Evolutionary conservation across 1,284 basidiomycete genomes (phyloP).

Genomic region (Ceraceosorus guamensis): DNA sequence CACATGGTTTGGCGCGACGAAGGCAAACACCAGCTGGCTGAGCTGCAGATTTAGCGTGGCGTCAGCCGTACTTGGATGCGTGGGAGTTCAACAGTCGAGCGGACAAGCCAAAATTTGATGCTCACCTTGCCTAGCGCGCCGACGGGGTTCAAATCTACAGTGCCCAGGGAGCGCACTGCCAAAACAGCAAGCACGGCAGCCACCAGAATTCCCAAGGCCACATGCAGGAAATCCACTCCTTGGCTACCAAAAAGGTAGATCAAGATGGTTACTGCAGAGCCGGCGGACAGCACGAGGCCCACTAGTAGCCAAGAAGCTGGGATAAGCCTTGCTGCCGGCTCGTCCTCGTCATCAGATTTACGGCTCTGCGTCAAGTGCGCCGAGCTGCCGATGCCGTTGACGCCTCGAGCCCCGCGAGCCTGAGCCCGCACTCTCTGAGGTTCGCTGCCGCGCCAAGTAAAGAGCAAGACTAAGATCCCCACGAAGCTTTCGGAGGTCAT

Average conservation of each 20-base stretch:
- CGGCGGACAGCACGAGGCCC: conserved; percentile 62
- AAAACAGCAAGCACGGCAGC: conserved; percentile 78
- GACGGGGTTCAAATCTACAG: conserved; percentile 52
- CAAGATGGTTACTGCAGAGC: conserved; percentile 68
- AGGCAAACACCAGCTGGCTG: conserved; percentile 84
- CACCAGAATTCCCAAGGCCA: conserved; percentile 70
- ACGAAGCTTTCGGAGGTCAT: conserved; percentile 84
- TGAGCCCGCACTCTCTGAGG: neutral
- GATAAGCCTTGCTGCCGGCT: conserved; percentile 72
- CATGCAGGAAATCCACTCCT: conserved; percentile 90
- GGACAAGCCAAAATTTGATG: neutral
- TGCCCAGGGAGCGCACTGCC: conserved; percentile 50
- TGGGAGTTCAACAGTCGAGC: no score
- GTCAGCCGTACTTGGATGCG: neutral
- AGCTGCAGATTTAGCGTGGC: neutral
- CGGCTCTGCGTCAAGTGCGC: neutral
- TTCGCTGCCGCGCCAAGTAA: conserved; percentile 12
- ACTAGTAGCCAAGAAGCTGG: conserved; percentile 68
- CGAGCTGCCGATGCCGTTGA: neutral
- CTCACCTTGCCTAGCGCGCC: conserved; percentile 83
- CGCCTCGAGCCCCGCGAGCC: neutral
- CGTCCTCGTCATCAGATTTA: conserved; percentile 55
- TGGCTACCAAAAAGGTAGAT: conserved; percentile 80
- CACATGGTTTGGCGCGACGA: conserved; percentile 76
- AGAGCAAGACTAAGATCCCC: conserved; percentile 67